Base-by-base conservation (phyloP, 179 eudicot genomes). In the Spergularia azorica region DNA sequence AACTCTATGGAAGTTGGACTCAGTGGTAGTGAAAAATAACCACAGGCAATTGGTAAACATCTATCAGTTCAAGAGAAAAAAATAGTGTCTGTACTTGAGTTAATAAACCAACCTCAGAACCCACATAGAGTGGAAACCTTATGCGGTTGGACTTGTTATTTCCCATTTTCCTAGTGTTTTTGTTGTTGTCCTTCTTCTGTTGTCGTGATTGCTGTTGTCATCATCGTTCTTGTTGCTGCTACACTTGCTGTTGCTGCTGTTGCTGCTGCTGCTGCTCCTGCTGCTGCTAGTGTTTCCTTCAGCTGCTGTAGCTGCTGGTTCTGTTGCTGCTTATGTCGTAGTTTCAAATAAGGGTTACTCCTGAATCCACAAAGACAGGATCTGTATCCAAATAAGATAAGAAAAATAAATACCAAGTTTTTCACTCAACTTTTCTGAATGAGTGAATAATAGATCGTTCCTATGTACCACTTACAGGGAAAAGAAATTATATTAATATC, bases 1-100 rank as follows among this genome's bases (percentile, higher is more conserved):
- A 86, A 68, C 58, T 15, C 26, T 26, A 32, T 26, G 60, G 9
- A 70, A 14, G 51, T 77, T 76, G 73, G 66, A 70, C 14, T 79
- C 76, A 48, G 51, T 58, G 18, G 41, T 63, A 7, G 55, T 61
- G 43, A n/a, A 13, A 58, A 61, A 67, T 77, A 58, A 76, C 52
- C 11, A 72, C n/a, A 63, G 63, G 71, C 46, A n/a, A 50, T 41
- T 63, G 55, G 64, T 57, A 70, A 63, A 18, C 62, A 38, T 17
- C 15, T 38, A 39, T 14, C 43, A 20, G 69, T 50, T 73, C 16
- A 39, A 58, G 70, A 72, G 60, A 14, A 26, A 63, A 20, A 61
- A 70, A 20, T 20, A 12, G 62, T 10, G 50, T 52, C 16, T 51
- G 7, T 36, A 67, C 70, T 20, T 41, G 18, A 21, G 51, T 60